Evolutionary conservation across 495 filamentous ascomycete genomes (phyloP), one percentile per base, ranked within the genome.

Genomic region (Penicillium diatomitis): DNA sequence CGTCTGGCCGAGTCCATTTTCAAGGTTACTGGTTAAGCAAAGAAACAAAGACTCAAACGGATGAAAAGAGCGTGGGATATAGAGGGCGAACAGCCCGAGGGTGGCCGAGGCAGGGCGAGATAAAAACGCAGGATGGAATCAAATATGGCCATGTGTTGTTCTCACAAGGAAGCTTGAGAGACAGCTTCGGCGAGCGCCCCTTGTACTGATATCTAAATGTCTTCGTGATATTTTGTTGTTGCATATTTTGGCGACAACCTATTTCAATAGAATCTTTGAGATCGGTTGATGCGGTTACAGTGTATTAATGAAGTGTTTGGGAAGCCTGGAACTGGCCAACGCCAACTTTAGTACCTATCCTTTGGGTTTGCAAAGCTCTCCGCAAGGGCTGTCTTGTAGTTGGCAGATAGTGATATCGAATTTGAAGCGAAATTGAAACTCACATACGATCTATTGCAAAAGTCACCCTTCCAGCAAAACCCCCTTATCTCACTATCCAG

Each of bases 1-100:
- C 82, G 90, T 56, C 84, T 98, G 45, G 92, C 92, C 46, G 85
- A 96, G 75, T 79, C 87, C 59, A 98, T 98, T 73, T 90, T 86
- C 79, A 91, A 95, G 73, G 83, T 98, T 52, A 95, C 79, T 27
- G 76, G 80, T 58, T 86, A 75, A 72, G 69, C 41, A 11, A 8
- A 34, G 8, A n/a, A 11, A 42, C 39, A 43, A 48, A 50, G 35
- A 54, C 44, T 30, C 7, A 39, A 52, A 44, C n/a, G 41, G 28
- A 52, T 58, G 38, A 46, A 32, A 36, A 31, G 41, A 20, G 46
- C 45, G 39, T 44, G 50, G 29, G 46, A 51, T 48, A 39, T 32
- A 51, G 56, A 35, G 52, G 47, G 48, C 46, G 44, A 12, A 41
- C 40, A 28, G 43, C 46, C 37, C n/a, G 32, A 38, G 34, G 38